These are phyloP conservation scores for Saccharata proteae DNA, from an alignment of 2,329 filamentous ascomycete species.

Conservation along the genomic window DNA sequence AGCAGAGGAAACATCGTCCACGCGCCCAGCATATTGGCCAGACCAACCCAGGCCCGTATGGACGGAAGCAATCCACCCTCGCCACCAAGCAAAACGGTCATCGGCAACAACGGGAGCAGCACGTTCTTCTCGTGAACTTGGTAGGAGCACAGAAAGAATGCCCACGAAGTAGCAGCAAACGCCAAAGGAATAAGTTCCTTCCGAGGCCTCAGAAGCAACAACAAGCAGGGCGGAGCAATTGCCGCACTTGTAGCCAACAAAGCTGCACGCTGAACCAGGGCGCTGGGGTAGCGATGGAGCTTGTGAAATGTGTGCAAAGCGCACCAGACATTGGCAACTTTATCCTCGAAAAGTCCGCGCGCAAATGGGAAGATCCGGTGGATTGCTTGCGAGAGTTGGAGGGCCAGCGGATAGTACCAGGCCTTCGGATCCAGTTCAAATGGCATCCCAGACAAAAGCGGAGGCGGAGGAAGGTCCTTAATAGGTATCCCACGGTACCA, in stretches of 20 bases:
- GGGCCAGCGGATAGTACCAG: conserved; percentile 59
- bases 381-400: conserved; percentile 71
- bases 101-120: conserved; percentile 79
- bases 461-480: conserved; percentile 45
- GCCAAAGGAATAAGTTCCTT: conserved; percentile 68
- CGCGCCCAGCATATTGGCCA: conserved; percentile 75
- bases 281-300: conserved; percentile 59
- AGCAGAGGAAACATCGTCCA: conserved; percentile 95
- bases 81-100: conserved; percentile 75
- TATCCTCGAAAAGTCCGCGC: conserved; percentile 94
- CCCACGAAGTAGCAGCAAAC: conserved; percentile 80
- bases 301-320: conserved; percentile 83
- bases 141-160: conserved; percentile 94
- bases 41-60: conserved; percentile 83
- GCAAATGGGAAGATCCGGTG: conserved; percentile 95
- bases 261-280: conserved; percentile 63
- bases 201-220: conserved; percentile 67
- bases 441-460: conserved; percentile 52
- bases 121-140: conserved; percentile 99
- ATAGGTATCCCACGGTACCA: conserved; percentile 49
- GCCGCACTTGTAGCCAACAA: conserved; percentile 61
- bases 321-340: conserved; percentile 98
- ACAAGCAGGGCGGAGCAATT: conserved; percentile 65
- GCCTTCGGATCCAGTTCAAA: conserved; percentile 48
- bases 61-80: conserved; percentile 65